Base-by-base conservation (phyloP, 371 early-diverging fungal species). In the Actinomucor elegans region DNA sequence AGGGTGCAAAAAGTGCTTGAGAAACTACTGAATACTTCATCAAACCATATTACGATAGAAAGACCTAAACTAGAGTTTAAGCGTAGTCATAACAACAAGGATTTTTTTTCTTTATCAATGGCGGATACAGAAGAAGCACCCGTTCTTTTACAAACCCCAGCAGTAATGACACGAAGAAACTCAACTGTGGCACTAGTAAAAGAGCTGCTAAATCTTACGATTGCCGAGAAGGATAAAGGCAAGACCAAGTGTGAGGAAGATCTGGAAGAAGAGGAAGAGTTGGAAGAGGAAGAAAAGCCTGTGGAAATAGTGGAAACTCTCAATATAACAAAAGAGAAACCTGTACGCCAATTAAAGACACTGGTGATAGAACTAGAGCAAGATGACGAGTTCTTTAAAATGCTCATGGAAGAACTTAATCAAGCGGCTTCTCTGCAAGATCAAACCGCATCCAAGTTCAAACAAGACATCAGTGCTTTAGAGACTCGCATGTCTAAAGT, bases 331-430 rank as follows among this genome's bases (percentile, higher is more conserved):
- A n/a, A 54, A 4, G 17, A 44, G 18, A 29, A 31, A 20, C 31
- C 24, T 9, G 29, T 33, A 2, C 27, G 27, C 24, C 40, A 48
- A 6, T 21, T 61, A 11, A 78, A 80, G 21, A 67, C 73, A 2
- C 35, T 84, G 1, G 76, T 80, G 21, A 75, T 84, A 34, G 82
- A 84, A 35, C 49, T 84, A 28, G 73, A 80, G 38, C 73, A 68
- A 10, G 86, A 85, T 46, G 76, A 82, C 21, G 83, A 80, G 34
- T 86, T 86, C 49, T 83, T 86, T 64, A 67, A 75, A 46, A 68
- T 70, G 31, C 44, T 86, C 38, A 70, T 77, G 46, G 66, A 71
- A 12, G 83, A 81, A 56, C 36, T 86, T 4, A 53, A 71, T 2
- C 71, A 67, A 65, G 67, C 72, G 48, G 56, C 70, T 34, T 45